Conservation (phyloP, 495 filamentous ascomycete species). For the Aspergillus olivimuriae region DNA sequence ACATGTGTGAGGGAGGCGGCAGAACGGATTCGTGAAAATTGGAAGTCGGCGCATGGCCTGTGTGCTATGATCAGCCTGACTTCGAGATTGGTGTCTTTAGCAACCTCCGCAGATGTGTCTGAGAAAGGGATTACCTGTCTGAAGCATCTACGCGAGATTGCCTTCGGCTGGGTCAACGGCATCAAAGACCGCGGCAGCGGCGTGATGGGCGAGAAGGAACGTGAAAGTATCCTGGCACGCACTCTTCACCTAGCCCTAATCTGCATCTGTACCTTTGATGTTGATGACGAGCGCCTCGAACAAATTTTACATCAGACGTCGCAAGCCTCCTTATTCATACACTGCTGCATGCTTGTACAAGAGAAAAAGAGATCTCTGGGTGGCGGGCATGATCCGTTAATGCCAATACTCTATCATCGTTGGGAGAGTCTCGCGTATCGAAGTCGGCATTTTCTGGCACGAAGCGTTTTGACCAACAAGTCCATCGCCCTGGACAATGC, state of each 20-base stretch:
- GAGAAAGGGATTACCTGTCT: conserved; percentile 4
- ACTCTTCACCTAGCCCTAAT: conserved; percentile 26
- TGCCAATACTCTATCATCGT: conserved; percentile 20
- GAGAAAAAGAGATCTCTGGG: conserved; percentile 16
- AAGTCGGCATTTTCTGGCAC: conserved; percentile 6
- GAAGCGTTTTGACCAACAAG: conserved; percentile 4
- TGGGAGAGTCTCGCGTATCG: conserved; percentile 24
- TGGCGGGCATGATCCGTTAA: not conserved
- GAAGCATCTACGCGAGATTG: conserved; percentile 4
- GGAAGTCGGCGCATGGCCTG: conserved; percentile 38
- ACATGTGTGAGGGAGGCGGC: conserved; percentile 15
- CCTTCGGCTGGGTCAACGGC: conserved; percentile 13
- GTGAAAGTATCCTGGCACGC: conserved; percentile 18
- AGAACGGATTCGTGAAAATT: conserved; percentile 39
- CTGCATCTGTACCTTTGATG: conserved; percentile 32
- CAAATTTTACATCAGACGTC: conserved; percentile 8
- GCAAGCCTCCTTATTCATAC: conserved; percentile 29
- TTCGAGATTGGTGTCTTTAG: conserved; percentile 31
- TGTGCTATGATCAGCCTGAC: conserved; percentile 28
- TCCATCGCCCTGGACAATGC: conserved; percentile 25
- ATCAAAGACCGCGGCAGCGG: conserved; percentile 6
- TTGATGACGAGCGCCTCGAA: conserved; percentile 12
- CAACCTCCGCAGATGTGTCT: conserved; percentile 7
- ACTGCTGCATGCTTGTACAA: conserved; percentile 33
- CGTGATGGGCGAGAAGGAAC: conserved; percentile 9